Conservation (phyloP, 169 alveolate genomes). For the Eimeria praecox region DNA sequence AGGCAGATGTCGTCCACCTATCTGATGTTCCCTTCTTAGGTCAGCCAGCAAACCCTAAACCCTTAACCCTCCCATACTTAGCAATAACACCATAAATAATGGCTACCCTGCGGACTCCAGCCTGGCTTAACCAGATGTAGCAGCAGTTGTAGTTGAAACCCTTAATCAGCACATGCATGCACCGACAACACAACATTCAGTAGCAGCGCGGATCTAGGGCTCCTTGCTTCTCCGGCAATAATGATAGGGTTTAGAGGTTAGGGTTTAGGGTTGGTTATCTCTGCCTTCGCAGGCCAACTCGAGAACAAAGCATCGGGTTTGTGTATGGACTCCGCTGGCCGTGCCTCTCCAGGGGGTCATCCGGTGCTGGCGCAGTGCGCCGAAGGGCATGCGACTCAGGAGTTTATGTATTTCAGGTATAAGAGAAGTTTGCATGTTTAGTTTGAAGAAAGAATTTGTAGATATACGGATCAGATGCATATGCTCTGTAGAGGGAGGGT, state of each 20-base stretch:
- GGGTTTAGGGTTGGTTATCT: background rate
- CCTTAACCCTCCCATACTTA: background rate
- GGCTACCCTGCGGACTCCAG: background rate
- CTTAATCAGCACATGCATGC: background rate
- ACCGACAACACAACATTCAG: background rate
- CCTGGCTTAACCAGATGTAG: background rate
- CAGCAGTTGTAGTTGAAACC: background rate
- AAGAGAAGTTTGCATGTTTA: background rate
- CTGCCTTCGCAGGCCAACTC: conserved; percentile 61
- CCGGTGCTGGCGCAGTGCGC: conserved; percentile 65
- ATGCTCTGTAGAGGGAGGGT: too few relatives aligned
- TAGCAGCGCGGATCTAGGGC: too few relatives aligned
- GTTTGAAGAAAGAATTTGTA: too few relatives aligned
- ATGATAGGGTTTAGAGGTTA: background rate
- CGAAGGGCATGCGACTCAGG: conserved; percentile 83
- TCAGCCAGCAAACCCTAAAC: conserved; percentile 28
- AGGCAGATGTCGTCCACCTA: conserved; percentile 84
- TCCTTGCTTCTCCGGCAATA: too few relatives aligned
- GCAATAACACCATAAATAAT: background rate
- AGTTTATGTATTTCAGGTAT: conserved; percentile 84
- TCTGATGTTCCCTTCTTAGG: conserved; percentile 87
- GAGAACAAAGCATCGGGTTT: conserved; percentile 34
- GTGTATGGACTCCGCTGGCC: conserved; percentile 44
- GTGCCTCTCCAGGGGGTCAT: conserved; percentile 55
- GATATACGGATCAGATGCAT: background rate